Conservation (phyloP, 2,329 filamentous ascomycete genomes). For the Chaetomiaceae sp. region DNA sequence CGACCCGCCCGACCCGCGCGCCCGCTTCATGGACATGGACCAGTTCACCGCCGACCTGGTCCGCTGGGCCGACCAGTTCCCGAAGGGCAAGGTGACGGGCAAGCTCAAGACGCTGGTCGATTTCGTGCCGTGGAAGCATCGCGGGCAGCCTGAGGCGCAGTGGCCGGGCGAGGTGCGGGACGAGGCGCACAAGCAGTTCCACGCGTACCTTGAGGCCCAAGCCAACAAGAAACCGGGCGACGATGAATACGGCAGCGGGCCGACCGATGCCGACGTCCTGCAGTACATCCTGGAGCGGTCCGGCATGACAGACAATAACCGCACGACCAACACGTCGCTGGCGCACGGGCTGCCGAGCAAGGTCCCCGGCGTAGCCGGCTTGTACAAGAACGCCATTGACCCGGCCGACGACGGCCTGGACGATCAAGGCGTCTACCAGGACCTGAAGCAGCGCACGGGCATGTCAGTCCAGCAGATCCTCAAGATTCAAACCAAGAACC, state of each 20-base stretch:
- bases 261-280: conserved; percentile 28
- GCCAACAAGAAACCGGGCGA: conserved; percentile 23
- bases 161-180: conserved; percentile 24
- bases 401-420: conserved; percentile 46
- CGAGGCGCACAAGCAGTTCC: conserved; percentile 25
- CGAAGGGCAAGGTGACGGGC: conserved; percentile 23
- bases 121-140: conserved; percentile 26
- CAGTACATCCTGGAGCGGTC: conserved; percentile 33
- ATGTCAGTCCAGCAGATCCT: conserved; percentile 47
- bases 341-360: conserved; percentile 46
- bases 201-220: conserved; percentile 21
- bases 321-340: conserved; percentile 37
- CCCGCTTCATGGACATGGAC: conserved; percentile 55
- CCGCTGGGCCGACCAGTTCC: conserved; percentile 34
- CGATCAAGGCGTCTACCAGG: conserved; percentile 44
- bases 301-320: conserved; percentile 30
- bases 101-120: conserved; percentile 37
- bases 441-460: conserved; percentile 50
- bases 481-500: conserved; percentile 58
- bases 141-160: conserved; percentile 21
- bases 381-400: conserved; percentile 44
- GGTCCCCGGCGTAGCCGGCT: conserved; percentile 46
- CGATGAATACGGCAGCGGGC: conserved; percentile 19
- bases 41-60: conserved; percentile 57
- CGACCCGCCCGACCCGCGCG: conserved; percentile 48